Evolutionary conservation across 371 early-diverging fungal species (phyloP), one percentile per base, ranked within the genome.

Genomic region (Lichtheimia corymbifera): DNA sequence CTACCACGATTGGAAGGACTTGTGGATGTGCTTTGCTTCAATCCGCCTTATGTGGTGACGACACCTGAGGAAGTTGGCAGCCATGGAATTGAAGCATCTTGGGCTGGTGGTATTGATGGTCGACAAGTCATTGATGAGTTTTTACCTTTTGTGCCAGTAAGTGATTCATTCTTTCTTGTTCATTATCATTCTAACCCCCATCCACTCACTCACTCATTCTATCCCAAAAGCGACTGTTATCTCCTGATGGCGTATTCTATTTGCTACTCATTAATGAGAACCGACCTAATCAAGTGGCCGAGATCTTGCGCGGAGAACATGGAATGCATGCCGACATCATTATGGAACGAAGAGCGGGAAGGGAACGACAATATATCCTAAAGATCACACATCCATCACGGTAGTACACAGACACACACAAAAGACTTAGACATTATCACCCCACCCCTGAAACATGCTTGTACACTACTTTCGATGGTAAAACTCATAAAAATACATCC

Each of bases 91-190:
- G 91, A 87, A 43, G 93, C 94, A 1, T 79, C 93, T 0, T 97
- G 96, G 96, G 97, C 97, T 0, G 99, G 99, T 12, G 99, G 98
- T 3, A 78, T 87, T 14, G 85, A 91, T 61, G 99, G 99, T 12
- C 79, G 98, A 40, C 89, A 91, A 60, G 96, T 99, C 4, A 92
- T 97, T 57, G 95, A 97, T 76, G 66, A 71, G 53, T 72, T 95
- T 51, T 67, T 98, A 18, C 93, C 93, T 0, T 69, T 74, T 41
- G 74, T 96, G n/a, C 67, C 78, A 65, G 88, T 87, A 73, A 65
- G 70, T 53, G 20, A 1, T 14, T 7, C 47, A 1, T 47, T 40
- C 12, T 47, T 17, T 58, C 12, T 15, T 5, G 59, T 50, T 20
- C 13, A 47, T 25, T 17, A 4, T 53, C 44, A 25, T 22, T 2